These are phyloP conservation scores for Athelia psychrophila DNA, from an alignment of 1,284 basidiomycete species.

Conservation along the genomic window DNA sequence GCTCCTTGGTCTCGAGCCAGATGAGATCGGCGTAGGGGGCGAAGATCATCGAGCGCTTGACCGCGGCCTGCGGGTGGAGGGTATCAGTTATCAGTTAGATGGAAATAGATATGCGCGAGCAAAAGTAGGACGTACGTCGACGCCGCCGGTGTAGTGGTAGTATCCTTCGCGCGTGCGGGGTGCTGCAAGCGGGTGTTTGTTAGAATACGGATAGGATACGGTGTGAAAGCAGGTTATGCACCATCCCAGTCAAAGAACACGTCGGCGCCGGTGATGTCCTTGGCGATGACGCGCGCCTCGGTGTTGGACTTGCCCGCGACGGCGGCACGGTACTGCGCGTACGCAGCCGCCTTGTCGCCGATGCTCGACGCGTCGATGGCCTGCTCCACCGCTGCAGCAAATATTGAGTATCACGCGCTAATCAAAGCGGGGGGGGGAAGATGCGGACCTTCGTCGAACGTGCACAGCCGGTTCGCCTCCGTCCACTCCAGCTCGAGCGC, in stretches of 20 bases:
- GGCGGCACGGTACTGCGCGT: constrained; percentile 57
- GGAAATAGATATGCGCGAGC: background rate
- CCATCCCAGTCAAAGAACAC: constrained; percentile 87
- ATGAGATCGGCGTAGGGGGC: constrained; percentile 83
- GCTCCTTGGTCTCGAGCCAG: constrained; percentile 90
- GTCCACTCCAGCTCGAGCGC: constrained; percentile 80
- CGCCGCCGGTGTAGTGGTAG: constrained; percentile 86
- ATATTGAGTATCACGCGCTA: constrained; percentile 2
- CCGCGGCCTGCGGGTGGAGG: constrained; percentile 52
- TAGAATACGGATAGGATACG: constrained; percentile 2
- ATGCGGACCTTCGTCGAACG: constrained; percentile 76
- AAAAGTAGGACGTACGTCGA: constrained; percentile 43
- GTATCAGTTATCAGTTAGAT: constrained; percentile 3
- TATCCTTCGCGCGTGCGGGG: constrained; percentile 92
- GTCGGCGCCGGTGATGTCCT: constrained; percentile 64
- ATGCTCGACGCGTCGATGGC: constrained; percentile 51
- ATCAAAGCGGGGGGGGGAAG: background rate
- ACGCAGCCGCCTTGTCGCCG: constrained; percentile 53
- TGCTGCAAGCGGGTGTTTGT: constrained; percentile 35
- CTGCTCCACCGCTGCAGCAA: constrained; percentile 55
- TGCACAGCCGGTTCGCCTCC: constrained; percentile 67
- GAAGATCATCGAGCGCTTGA: constrained; percentile 78
- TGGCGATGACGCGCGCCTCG: constrained; percentile 72
- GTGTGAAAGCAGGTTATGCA: constrained; percentile 37
- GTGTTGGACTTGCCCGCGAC: constrained; percentile 70